phyloP scores from a whole-genome alignment of 495 filamentous ascomycete genomes.

The Aspergillus coremiiformis region DNA sequence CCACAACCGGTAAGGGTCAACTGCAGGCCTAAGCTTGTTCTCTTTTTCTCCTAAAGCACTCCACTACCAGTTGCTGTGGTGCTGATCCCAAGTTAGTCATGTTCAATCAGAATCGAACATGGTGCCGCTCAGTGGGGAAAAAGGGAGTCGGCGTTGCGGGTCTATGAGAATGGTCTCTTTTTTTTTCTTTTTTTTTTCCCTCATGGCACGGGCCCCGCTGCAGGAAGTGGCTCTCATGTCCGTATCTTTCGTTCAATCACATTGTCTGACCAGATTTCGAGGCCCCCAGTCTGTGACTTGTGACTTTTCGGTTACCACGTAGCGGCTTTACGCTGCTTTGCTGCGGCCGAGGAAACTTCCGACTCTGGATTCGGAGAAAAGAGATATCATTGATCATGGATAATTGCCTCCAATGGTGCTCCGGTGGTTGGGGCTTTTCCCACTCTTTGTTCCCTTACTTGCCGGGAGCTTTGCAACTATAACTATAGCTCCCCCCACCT shows the following conservation, averaged over 20 bases:
- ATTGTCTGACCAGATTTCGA: slow-evolving; percentile 15
- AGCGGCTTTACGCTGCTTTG: too few species aligned
- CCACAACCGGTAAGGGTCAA: neutral
- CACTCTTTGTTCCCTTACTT: slow-evolving; percentile 2
- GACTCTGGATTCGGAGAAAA: slow-evolving; percentile 7
- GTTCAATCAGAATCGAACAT: neutral
- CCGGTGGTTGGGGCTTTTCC: slow-evolving; percentile 1
- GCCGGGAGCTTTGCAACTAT: neutral
- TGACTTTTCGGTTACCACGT: neutral
- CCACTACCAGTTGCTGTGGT: neutral
- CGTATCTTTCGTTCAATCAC: slow-evolving; percentile 15
- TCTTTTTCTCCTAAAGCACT: neutral
- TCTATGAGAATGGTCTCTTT: too few species aligned
- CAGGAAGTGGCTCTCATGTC: slow-evolving; percentile 5
- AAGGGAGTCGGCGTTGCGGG: neutral
- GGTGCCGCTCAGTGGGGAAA: neutral
- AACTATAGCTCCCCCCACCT: slow-evolving; percentile 3
- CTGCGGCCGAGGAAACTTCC: neutral
- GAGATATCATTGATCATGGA: too few species aligned
- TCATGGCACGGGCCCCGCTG: slow-evolving; percentile 1
- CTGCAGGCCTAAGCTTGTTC: neutral
- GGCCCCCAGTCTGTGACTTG: slow-evolving; percentile 2
- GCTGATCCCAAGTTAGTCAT: neutral
- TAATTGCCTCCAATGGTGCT: slow-evolving; percentile 1
- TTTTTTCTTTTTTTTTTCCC: too few species aligned